phyloP scores from a whole-genome alignment of 164 flowering plant genomes.

The Santalum album region DNA sequence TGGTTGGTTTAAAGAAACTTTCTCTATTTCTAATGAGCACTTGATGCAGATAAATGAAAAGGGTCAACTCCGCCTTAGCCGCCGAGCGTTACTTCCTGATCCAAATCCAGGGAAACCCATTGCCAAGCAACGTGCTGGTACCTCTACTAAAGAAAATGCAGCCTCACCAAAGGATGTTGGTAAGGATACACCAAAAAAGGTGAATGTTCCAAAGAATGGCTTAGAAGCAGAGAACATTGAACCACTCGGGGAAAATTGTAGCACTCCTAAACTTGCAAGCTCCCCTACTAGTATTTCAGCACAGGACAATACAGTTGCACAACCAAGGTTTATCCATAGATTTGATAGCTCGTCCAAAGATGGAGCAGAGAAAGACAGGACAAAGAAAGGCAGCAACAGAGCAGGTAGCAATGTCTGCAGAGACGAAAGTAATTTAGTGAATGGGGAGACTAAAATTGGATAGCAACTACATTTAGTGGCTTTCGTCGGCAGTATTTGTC shows the following conservation, averaged over 20 bases:
- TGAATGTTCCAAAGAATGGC: constrained; percentile 17
- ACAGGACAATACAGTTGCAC: constrained; percentile 15
- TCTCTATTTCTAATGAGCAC: not conserved
- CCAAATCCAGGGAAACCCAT: constrained; percentile 35
- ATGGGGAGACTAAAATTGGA: constrained; percentile 55
- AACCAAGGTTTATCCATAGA: constrained; percentile 29
- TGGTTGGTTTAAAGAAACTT: not conserved
- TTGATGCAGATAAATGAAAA: constrained; percentile 72
- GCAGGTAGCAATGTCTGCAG: constrained; percentile 21
- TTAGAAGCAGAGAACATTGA: constrained; percentile 16
- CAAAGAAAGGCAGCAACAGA: constrained; percentile 39
- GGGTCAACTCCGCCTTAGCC: constrained; percentile 95
- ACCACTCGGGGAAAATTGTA: constrained; percentile 16
- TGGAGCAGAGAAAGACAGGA: constrained; percentile 28
- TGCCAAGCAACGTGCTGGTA: constrained; percentile 26
- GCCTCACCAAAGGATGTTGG: constrained; percentile 20
- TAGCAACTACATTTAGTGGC: constrained; percentile 3
- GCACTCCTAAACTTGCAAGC: constrained; percentile 7
- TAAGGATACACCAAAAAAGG: constrained; percentile 24
- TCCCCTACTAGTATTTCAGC: constrained; percentile 18
- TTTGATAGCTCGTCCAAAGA: constrained; percentile 25
- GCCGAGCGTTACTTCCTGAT: constrained; percentile 75
- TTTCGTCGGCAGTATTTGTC: not conserved
- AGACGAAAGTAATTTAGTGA: constrained; percentile 39
- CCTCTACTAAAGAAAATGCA: constrained; percentile 25